These are phyloP conservation scores for Didymella arachidicola DNA, from an alignment of 2,329 filamentous ascomycete species.

Conservation along the genomic window DNA sequence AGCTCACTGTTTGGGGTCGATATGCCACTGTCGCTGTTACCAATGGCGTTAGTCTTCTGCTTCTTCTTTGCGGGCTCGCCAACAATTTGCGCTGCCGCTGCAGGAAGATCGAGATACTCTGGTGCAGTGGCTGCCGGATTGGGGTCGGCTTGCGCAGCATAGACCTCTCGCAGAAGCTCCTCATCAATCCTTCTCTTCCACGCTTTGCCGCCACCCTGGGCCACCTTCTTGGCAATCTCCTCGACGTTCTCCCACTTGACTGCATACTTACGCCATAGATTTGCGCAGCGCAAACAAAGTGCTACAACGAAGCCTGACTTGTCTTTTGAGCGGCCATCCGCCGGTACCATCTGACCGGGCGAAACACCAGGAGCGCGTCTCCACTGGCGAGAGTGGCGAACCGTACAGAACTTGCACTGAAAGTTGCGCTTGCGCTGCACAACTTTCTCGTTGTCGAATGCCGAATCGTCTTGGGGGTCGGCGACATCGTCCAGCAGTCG, in stretches of 20 bases:
- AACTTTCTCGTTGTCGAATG: conserved; percentile 91
- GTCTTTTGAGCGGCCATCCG: conserved; percentile 77
- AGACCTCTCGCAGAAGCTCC: conserved; percentile 78
- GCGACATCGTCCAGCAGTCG: conserved; percentile 93
- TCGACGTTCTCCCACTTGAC: conserved; percentile 96
- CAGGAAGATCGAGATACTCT: conserved; percentile 40
- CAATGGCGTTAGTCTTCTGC: conserved; percentile 55
- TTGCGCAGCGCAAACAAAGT: conserved; percentile 87
- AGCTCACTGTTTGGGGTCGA: conserved; percentile 52
- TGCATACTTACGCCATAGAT: conserved; percentile 93
- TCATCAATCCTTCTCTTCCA: conserved; percentile 93
- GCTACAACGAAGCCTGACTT: conserved; percentile 79
- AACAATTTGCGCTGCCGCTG: conserved; percentile 33
- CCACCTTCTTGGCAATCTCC: conserved; percentile 87
- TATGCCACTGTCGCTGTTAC: conserved; percentile 59
- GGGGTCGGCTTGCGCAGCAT: conserved; percentile 46
- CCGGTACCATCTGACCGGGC: conserved; percentile 72
- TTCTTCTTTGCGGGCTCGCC: conserved; percentile 68
- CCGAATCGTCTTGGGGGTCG: conserved; percentile 91
- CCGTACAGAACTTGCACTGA: conserved; percentile 91
- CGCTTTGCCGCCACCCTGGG: conserved; percentile 77
- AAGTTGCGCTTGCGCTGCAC: conserved; percentile 80
- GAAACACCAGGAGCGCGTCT: conserved; percentile 82
- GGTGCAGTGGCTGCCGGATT: conserved; percentile 35
- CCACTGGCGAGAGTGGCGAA: conserved; percentile 85